These are phyloP conservation scores for Agaricales sp. DNA, from an alignment of 1,284 basidiomycete genomes.

Conservation along the genomic window DNA sequence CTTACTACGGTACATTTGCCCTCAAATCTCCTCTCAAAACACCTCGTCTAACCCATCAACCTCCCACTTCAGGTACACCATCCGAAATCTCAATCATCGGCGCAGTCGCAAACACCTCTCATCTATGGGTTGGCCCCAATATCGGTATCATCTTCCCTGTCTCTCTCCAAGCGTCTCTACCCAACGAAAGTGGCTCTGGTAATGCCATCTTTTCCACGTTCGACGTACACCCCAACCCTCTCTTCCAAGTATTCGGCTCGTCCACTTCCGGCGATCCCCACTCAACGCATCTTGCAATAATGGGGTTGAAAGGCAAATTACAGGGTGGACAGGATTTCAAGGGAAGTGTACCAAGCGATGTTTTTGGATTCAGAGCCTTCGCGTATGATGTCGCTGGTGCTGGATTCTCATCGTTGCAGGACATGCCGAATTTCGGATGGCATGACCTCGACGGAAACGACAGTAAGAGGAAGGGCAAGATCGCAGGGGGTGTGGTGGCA, in stretches of 20 bases:
- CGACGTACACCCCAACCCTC: neutral
- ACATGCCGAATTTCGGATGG: neutral
- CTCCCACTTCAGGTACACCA: neutral
- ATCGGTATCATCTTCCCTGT: neutral
- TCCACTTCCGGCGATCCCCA: neutral
- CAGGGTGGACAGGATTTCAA: no score
- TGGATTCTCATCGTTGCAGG: neutral
- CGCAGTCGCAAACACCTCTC: neutral
- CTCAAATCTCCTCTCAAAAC: no score
- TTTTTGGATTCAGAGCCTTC: neutral
- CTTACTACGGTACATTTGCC: neutral
- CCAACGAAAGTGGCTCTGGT: neutral
- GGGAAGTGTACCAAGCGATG: neutral
- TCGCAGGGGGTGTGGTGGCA: neutral
- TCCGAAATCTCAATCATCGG: neutral
- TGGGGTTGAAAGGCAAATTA: neutral
- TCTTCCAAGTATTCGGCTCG: neutral
- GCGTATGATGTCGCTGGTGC: neutral
- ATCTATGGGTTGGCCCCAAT: neutral
- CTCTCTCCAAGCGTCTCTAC: neutral
- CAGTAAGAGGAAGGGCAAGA: neutral
- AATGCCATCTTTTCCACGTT: neutral
- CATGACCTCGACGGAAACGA: neutral
- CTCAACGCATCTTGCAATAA: neutral
- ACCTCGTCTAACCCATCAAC: no score